These are phyloP conservation scores for Avena atlantica DNA, from an alignment of 176 grass and related monocot genomes.

Conservation along the genomic window DNA sequence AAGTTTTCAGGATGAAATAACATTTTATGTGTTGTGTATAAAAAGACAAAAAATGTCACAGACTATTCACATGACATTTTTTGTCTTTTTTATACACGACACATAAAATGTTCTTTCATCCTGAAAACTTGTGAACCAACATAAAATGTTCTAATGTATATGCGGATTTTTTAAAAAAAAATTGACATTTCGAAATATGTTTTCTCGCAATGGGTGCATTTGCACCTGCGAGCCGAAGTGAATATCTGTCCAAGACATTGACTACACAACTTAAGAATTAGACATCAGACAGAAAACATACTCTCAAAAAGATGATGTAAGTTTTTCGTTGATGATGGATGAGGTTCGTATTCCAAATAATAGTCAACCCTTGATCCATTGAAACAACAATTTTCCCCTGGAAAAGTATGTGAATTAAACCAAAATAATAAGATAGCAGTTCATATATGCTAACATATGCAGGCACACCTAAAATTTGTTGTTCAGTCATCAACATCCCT, in stretches of 20 bases:
- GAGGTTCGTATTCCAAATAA: conserved; percentile 95
- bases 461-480: conserved; percentile 18
- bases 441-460: conserved; percentile 30
- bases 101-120: no score
- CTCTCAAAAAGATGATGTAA: conserved; percentile 97
- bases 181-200: no score
- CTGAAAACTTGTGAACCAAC: no score
- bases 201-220: no score
- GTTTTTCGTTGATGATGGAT: conserved; percentile 97
- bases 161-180: no score
- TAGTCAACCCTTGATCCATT: conserved; percentile 81
- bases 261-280: conserved; percentile 10
- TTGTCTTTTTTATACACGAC: no score
- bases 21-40: no score
- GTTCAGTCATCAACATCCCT: neutral
- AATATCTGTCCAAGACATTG: conserved; percentile 15
- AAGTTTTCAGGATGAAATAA: no score
- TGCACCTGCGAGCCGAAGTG: no score
- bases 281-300: conserved; percentile 53
- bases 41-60: no score
- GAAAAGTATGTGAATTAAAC: conserved; percentile 36
- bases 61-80: no score
- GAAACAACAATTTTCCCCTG: conserved; percentile 96
- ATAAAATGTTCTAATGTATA: no score
- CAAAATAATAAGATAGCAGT: neutral